These are phyloP conservation scores for Ormosia emarginata DNA, from an alignment of 306 rosid genomes.

Conservation along the genomic window DNA sequence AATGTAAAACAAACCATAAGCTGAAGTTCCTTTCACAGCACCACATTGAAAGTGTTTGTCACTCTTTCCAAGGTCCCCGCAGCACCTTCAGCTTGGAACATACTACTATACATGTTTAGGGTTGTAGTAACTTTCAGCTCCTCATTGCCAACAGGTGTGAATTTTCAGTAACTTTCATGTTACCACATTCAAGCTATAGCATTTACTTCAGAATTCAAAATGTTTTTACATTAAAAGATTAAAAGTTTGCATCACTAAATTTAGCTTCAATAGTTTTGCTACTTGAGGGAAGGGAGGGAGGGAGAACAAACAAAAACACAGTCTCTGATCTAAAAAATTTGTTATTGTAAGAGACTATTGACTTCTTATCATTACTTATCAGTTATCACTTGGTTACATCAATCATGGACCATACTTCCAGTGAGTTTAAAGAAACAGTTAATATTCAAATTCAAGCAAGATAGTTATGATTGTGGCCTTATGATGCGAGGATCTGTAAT, in stretches of 20 bases:
- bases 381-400: background rate
- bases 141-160: too few relatives aligned
- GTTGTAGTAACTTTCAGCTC: too few relatives aligned
- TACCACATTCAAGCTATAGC: background rate
- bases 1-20: too few relatives aligned
- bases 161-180: background rate
- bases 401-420: background rate
- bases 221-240: background rate
- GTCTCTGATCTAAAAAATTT: background rate
- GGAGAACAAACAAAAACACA: background rate
- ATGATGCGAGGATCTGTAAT: background rate
- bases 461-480: background rate
- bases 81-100: too few relatives aligned
- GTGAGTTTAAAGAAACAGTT: background rate
- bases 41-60: too few relatives aligned
- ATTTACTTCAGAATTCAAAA: background rate
- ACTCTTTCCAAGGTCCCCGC: too few relatives aligned
- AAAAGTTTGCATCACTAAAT: background rate
- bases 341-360: background rate
- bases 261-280: background rate
- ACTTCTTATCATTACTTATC: background rate
- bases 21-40: too few relatives aligned
- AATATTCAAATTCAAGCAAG: background rate
- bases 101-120: too few relatives aligned
- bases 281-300: background rate